Base-by-base conservation (phyloP, 352 stramenopile genomes). In the Globisporangium recalcitrans region DNA sequence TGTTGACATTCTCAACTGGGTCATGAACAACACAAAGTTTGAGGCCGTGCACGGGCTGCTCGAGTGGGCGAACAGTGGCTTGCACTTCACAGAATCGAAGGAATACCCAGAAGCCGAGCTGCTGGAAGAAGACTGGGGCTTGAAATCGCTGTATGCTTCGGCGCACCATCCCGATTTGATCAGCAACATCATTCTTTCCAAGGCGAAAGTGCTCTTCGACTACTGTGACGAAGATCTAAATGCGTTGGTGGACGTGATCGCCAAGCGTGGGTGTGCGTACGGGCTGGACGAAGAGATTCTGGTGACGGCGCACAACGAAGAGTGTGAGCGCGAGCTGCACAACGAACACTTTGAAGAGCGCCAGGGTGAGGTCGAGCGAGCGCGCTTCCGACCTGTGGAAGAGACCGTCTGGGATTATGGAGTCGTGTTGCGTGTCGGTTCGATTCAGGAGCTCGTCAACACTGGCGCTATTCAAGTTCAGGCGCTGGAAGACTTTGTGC, bases 11-110 rank as follows among this genome's bases (percentile, higher is more conserved):
- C 52, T 97, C 32, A 71, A 86, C 40, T 97, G 90, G 87, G 74
- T 93, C 21, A 84, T 97, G 77, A 67, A 82, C 29, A 97, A 96
- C 66, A 95, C 91, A 0, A 77, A 84, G 52, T 58, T 70, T 8
- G 75, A 89, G 48, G 87, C 81, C 54, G 70, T 78, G 7, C 52
- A 70, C 14, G 89, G 88, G 0, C 32, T 96, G 29, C 52, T 87
- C 0, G 83, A 92, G 64, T 97, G 90, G 88, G 77, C 82, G 16
- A 56, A 74, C 21, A 93, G 90, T 61, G 86, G 83, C 0, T 65
- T 95, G 32, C 78, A 93, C 42, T 96, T 77, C 24, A 64, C 62
- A 14, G 63, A 73, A 19, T 75, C 75, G n/a, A 59, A 74, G n/a
- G 26, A 66, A 0, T 38, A 74, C 6, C n/a, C 31, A 19, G 44